Conservation (phyloP, 208 protist species). For the Herpetomonas samuelpessoai region DNA sequence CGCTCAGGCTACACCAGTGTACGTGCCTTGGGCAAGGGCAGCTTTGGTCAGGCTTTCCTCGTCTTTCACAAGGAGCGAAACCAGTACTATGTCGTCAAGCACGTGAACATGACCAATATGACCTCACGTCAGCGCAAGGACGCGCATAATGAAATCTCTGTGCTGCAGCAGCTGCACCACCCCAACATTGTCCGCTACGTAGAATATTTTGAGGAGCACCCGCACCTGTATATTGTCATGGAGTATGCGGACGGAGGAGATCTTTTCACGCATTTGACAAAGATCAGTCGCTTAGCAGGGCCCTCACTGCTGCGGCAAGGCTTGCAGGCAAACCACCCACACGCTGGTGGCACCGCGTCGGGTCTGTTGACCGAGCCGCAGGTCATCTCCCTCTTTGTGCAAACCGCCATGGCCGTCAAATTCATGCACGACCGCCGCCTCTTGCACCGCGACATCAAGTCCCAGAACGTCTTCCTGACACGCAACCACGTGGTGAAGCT, state of each 20-base stretch:
- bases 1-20: conserved; percentile 62
- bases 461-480: conserved; percentile 91
- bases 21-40: conserved; percentile 81
- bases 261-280: conserved; percentile 58
- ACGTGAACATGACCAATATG: conserved; percentile 82
- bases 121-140: conserved; percentile 63
- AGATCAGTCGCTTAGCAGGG: conserved; percentile 7
- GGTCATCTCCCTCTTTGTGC: conserved; percentile 78
- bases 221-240: conserved; percentile 91
- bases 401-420: conserved; percentile 84
- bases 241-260: conserved; percentile 90
- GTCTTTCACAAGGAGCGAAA: conserved; percentile 55
- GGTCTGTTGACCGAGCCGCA: conserved; percentile 60
- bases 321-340: too few relatives aligned
- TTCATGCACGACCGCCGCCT: conserved; percentile 90
- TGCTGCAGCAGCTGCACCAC: conserved; percentile 82
- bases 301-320: conserved; percentile 1
- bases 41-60: conserved; percentile 80
- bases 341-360: neutral
- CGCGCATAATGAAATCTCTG: conserved; percentile 77
- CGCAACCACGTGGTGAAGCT: conserved; percentile 86
- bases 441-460: conserved; percentile 92
- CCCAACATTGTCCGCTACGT: conserved; percentile 88
- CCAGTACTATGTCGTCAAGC: conserved; percentile 80
- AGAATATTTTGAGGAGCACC: conserved; percentile 78